Evolutionary conservation across 805 yeast species (phyloP), one percentile per base, ranked within the genome.

Genomic region (Middelhovenomyces tepae): DNA sequence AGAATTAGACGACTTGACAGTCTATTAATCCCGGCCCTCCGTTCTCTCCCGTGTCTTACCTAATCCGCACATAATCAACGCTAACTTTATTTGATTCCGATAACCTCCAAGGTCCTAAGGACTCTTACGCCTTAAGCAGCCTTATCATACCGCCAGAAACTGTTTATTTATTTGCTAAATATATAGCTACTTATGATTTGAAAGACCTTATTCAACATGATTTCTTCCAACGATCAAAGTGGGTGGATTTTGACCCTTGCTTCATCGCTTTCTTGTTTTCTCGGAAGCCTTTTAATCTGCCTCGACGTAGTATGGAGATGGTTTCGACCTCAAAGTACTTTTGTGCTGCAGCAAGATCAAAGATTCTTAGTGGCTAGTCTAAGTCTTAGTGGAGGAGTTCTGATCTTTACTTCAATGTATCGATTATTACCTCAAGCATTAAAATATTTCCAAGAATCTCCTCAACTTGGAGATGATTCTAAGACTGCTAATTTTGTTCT

Each of bases 371-470:
- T 82, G 24, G 75, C 75, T 21, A 79, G 94, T 2, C 65, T 89
- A 18, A 71, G 91, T 0, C 57, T 87, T 31, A 75, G 87, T 43
- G 65, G 89, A 0, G 97, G 98, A 0, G 83, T 94, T 16, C 66
- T 89, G 54, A 37, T 58, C 2, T 73, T 86, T 48, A 85, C 96
- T 0, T 72, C 95, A 0, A 57, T 89, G 31, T 80, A 73, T 59
- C 71, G 76, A 39, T 62, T 89, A 32, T 57, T 87, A n/a, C 95
- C 96, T 0, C 77, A 73, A 39, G 70, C 83, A 0, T 45, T 56
- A 24, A 48, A 51, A 1, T 75, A 78, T 46, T 59, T 78, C 22
- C 34, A 39, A 10, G 37, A 50, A 27, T 44, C 62, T 19, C 33
- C 54, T 37, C 37, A 40, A 2, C 39, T 60, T 8, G 36, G 47